Base-by-base conservation (phyloP, 441 rosid species). In the Euphorbia celastroides region DNA sequence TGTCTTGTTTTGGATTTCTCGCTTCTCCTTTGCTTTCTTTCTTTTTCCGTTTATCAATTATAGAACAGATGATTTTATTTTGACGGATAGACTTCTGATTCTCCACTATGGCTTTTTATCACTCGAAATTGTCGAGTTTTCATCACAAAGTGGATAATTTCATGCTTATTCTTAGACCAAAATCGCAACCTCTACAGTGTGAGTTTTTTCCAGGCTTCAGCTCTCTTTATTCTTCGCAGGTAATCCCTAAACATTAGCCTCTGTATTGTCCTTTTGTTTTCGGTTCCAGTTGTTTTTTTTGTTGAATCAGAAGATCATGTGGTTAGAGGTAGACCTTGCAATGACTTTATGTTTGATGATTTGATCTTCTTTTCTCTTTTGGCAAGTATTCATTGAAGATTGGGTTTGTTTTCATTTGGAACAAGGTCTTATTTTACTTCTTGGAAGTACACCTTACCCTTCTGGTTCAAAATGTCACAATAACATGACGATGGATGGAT, bases 201-300 rank as follows among this genome's bases (percentile, higher is more conserved):
- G 75, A 66, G 23, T 64, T 62, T 19, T 62, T 44, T 69, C 71
- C 67, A 34, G 70, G 78, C 68, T 65, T 75, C 7, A 72, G 79
- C 46, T 80, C 75, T 30, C 80, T 81, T 58, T 16, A 70, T 82
- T 87, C 85, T 75, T 79, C 83, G 56, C 69, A 77, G 96, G 93
- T 85, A 77, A 30, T 41, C 6, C 11, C 16, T 57, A 4, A 31
- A 5, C 34, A 23, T 52, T 31, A 34, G 66, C 60, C 50, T 62
- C 17, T 26, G 13, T 48, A 20, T 25, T 27, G 20, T 12, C 13
- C 13, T 3, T 20, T 55, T 8, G n/a, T n/a, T 57, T 12, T 38
- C 38, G 9, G 38, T 20, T 76, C n/a, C 34, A 52, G 7, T 36
- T 64, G 20, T 13, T 7, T 5, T 0, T 27, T 63, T 42, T 34